These are phyloP conservation scores for Phytophthora vignae DNA, from an alignment of 352 stramenopile genomes.

Conservation along the genomic window DNA sequence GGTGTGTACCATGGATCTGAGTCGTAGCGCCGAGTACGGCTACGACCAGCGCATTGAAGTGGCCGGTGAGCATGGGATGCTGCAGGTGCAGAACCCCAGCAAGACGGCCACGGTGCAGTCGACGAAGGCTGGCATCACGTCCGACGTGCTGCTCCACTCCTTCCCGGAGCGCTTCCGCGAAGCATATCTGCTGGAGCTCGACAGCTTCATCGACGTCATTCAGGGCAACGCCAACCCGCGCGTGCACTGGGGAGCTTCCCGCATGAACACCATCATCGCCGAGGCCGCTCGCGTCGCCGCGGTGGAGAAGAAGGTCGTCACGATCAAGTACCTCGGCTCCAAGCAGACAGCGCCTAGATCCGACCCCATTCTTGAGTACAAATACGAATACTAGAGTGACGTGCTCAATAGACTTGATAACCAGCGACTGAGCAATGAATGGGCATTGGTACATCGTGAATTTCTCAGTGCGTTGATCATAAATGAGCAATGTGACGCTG, in stretches of 20 bases:
- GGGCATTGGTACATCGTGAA: too few species aligned
- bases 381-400: slow-evolving; percentile 54
- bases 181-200: slow-evolving; percentile 87
- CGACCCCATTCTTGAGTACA: slow-evolving; percentile 63
- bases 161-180: slow-evolving; percentile 91
- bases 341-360: slow-evolving; percentile 47
- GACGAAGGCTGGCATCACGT: slow-evolving; percentile 56
- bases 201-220: slow-evolving; percentile 83
- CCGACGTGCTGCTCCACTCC: slow-evolving; percentile 76
- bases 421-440: too few species aligned
- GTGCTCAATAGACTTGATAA: background rate
- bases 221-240: slow-evolving; percentile 43
- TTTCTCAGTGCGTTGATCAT: background rate
- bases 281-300: slow-evolving; percentile 77
- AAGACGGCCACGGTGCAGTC: slow-evolving; percentile 70
- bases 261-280: slow-evolving; percentile 82
- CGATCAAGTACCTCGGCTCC: slow-evolving; percentile 65
- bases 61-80: slow-evolving; percentile 75
- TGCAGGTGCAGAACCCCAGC: slow-evolving; percentile 77
- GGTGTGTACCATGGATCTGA: slow-evolving; percentile 92
- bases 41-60: slow-evolving; percentile 95
- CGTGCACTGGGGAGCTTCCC: slow-evolving; percentile 75
- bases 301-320: slow-evolving; percentile 70
- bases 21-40: slow-evolving; percentile 85
- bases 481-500: background rate